These are phyloP conservation scores for Epichloe coenophiala DNA, from an alignment of 2,329 filamentous ascomycete genomes.

Conservation along the genomic window DNA sequence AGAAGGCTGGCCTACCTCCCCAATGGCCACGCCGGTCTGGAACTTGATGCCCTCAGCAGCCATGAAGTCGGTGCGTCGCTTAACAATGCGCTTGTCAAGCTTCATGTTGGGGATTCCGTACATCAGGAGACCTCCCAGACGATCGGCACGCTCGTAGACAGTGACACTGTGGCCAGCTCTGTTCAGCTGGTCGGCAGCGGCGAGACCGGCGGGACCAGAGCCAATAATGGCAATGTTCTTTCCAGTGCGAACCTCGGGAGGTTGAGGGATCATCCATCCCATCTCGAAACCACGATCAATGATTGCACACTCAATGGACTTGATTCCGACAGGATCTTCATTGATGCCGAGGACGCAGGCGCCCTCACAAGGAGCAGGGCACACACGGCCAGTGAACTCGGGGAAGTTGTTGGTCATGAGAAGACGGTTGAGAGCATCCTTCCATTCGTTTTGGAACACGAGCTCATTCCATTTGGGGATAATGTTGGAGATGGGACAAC, in stretches of 20 bases:
- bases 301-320: constrained; percentile 95
- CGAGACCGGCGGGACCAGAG: constrained; percentile 83
- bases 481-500: constrained; percentile 93
- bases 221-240: constrained; percentile 84
- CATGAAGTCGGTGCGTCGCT: constrained; percentile 92
- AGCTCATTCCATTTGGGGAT: constrained; percentile 95
- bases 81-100: constrained; percentile 93
- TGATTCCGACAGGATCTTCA: constrained; percentile 93
- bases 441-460: constrained; percentile 66
- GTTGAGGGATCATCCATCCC: constrained; percentile 89
- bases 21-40: constrained; percentile 64
- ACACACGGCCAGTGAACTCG: constrained; percentile 93
- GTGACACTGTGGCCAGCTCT: constrained; percentile 79
- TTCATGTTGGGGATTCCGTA: constrained; percentile 99
- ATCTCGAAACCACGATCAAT: constrained; percentile 95
- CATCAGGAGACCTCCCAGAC: constrained; percentile 85
- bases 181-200: constrained; percentile 87
- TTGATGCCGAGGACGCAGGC: constrained; percentile 94
- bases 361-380: constrained; percentile 90
- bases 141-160: constrained; percentile 85
- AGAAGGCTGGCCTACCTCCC: constrained; percentile 50
- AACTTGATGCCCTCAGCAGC: constrained; percentile 76
- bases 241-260: constrained; percentile 67
- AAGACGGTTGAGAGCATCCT: constrained; percentile 78
- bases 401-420: constrained; percentile 98